phyloP scores from a whole-genome alignment of 2,329 filamentous ascomycete genomes.

The Hymenoscyphus occultus region DNA sequence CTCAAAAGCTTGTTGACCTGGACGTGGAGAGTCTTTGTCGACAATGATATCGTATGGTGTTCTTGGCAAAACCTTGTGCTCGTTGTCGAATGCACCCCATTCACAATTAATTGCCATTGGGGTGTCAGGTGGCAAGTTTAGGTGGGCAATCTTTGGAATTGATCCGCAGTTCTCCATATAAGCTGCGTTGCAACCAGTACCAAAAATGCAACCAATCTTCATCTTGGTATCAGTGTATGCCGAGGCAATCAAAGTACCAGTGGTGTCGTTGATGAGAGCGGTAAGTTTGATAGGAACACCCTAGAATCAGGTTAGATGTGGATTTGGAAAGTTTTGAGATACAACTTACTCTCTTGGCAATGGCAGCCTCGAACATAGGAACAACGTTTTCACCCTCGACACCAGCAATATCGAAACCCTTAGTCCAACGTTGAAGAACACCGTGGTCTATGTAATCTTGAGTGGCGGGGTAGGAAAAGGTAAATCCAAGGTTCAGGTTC shows the following conservation, averaged over 20 bases:
- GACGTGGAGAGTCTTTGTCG: slow-evolving; percentile 86
- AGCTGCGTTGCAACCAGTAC: slow-evolving; percentile 95
- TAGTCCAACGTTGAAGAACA: slow-evolving; percentile 92
- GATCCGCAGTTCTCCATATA: slow-evolving; percentile 94
- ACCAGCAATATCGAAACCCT: slow-evolving; percentile 91
- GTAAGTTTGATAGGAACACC: slow-evolving; percentile 88
- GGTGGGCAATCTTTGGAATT: slow-evolving; percentile 88
- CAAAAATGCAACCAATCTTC: slow-evolving; percentile 97
- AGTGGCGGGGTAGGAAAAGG: slow-evolving; percentile 91
- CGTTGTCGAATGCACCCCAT: slow-evolving; percentile 95
- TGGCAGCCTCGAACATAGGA: slow-evolving; percentile 77
- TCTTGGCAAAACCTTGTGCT: slow-evolving; percentile 80
- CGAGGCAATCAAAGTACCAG: slow-evolving; percentile 92
- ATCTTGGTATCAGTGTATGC: slow-evolving; percentile 93
- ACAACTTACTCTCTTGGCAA: slow-evolving; percentile 61
- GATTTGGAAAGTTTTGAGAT: neutral
- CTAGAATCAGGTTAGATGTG: slow-evolving; percentile 43
- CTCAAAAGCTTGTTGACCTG: slow-evolving; percentile 92
- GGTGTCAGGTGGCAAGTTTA: slow-evolving; percentile 79
- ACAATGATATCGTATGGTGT: slow-evolving; percentile 85
- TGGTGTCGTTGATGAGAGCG: slow-evolving; percentile 96
- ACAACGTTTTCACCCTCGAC: slow-evolving; percentile 91
- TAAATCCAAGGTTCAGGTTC: slow-evolving; percentile 78
- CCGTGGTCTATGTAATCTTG: slow-evolving; percentile 94
- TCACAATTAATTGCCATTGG: slow-evolving; percentile 98